A percentile compares a stretch with the other conserved stretches of the same genome.
These are phyloP conservation scores for Phytopythium litorale DNA, from an alignment of 352 stramenopile genomes.

Conservation along the genomic window DNA sequence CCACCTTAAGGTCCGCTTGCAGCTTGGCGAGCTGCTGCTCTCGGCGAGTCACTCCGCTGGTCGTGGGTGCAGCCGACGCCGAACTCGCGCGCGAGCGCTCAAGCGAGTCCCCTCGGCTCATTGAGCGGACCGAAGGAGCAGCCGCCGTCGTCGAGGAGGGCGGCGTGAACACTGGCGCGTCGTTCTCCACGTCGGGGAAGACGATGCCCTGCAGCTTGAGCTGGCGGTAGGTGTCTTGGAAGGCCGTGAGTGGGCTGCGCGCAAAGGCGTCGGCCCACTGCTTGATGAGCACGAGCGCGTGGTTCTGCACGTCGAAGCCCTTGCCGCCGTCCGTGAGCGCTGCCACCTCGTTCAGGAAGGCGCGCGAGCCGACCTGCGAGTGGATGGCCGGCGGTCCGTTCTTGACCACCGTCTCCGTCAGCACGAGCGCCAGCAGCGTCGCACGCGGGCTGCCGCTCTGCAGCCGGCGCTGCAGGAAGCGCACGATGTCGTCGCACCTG, in stretches of 20 bases:
- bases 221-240: conserved; percentile 76
- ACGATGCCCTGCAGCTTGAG: conserved; percentile 69
- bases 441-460: conserved; percentile 42
- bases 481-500: conserved; percentile 63
- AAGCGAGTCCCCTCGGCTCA: background rate
- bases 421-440: conserved; percentile 50
- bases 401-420: conserved; percentile 76
- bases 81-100: background rate
- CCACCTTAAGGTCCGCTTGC: conserved; percentile 56
- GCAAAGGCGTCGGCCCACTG: conserved; percentile 78
- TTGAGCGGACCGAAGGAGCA: background rate
- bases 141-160: conserved; percentile 27
- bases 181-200: conserved; percentile 66
- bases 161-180: conserved; percentile 70
- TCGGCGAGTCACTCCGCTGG: conserved; percentile 15
- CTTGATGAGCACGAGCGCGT: conserved; percentile 72
- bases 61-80: conserved; percentile 2
- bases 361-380: conserved; percentile 43
- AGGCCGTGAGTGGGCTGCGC: conserved; percentile 37
- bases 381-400: conserved; percentile 65
- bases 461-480: conserved; percentile 48
- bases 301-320: conserved; percentile 73
- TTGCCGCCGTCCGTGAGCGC: conserved; percentile 60
- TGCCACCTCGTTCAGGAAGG: conserved; percentile 66
- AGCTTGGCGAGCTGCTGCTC: conserved; percentile 74